These are phyloP conservation scores for Syzygium syzygioides DNA, from an alignment of 441 rosid species.

Conservation along the genomic window DNA sequence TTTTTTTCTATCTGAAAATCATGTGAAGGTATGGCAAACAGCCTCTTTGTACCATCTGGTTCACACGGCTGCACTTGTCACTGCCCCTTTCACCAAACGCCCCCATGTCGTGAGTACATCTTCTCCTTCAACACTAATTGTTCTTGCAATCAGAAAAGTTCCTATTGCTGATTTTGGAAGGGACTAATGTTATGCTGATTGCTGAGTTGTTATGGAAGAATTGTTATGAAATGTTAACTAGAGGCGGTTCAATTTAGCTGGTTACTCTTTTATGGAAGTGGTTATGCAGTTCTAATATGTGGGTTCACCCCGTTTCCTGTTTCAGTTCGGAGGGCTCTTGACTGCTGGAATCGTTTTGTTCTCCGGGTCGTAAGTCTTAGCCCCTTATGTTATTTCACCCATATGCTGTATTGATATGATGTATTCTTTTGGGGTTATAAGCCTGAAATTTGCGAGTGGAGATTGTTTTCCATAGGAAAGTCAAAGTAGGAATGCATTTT, in stretches of 20 bases:
- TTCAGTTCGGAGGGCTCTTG: slow-evolving; percentile 87
- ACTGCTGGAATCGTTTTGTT: slow-evolving; percentile 77
- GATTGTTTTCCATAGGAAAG: not conserved
- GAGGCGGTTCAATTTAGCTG: not conserved
- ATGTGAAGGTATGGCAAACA: slow-evolving; percentile 79
- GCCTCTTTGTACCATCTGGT: slow-evolving; percentile 91
- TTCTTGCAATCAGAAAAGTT: not conserved
- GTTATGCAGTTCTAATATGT: not conserved
- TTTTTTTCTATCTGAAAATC: not conserved
- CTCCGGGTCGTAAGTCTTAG: slow-evolving; percentile 77
- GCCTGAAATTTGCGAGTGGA: not conserved
- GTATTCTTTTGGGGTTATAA: slow-evolving; percentile 1
- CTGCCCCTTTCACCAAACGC: slow-evolving; percentile 65
- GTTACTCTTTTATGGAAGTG: not conserved
- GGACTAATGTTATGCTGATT: not conserved
- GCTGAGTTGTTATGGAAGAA: not conserved
- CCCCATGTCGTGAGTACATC: slow-evolving; percentile 55
- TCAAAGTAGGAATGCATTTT: not conserved
- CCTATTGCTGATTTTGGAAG: not conserved
- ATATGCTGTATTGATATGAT: not conserved
- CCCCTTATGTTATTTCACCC: not conserved
- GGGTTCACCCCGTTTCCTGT: not conserved
- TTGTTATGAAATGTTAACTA: not conserved
- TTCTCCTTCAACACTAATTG: not conserved
- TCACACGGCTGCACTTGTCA: slow-evolving; percentile 84